Evolutionary conservation across 306 rosid genomes (phyloP).

Genomic region (Elaeagnus macrophylla): DNA sequence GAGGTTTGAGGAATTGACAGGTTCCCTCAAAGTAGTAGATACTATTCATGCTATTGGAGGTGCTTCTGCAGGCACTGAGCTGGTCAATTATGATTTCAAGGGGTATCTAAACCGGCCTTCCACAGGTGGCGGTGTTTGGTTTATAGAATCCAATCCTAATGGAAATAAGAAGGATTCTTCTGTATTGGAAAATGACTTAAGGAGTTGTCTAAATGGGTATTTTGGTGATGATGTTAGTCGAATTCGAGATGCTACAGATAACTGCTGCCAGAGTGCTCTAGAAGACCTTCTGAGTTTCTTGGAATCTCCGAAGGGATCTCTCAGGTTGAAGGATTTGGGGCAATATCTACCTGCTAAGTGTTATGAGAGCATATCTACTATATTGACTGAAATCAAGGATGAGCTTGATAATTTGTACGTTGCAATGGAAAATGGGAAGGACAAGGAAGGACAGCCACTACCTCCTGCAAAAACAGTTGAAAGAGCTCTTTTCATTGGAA

Average conservation of each 20-base stretch:
- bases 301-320: conserved; percentile 87
- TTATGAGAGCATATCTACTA: conserved; percentile 49
- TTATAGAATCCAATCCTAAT: conserved; percentile 49
- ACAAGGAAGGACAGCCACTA: conserved; percentile 27
- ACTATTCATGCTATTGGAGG: conserved; percentile 31
- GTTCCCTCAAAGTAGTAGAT: conserved; percentile 41
- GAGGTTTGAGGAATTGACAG: conserved; percentile 47
- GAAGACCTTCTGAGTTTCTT: conserved; percentile 76
- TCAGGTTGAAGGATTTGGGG: conserved; percentile 64
- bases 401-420: conserved; percentile 56
- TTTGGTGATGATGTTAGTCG: conserved; percentile 75
- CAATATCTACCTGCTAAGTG: conserved; percentile 77
- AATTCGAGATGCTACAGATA: conserved; percentile 75
- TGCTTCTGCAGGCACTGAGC: conserved; percentile 12
- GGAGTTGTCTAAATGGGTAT: conserved; percentile 66
- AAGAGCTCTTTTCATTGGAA: conserved; percentile 82
- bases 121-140: conserved; percentile 84
- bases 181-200: conserved; percentile 49
- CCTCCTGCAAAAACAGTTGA: conserved; percentile 50
- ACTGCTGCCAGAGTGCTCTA: conserved; percentile 63
- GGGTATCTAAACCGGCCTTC: conserved; percentile 47
- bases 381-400: conserved; percentile 47
- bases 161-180: conserved; percentile 26
- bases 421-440: conserved; percentile 35
- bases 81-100: conserved; percentile 33